These are phyloP conservation scores for Darksidea phi DNA, from an alignment of 495 filamentous ascomycete genomes.

Conservation along the genomic window DNA sequence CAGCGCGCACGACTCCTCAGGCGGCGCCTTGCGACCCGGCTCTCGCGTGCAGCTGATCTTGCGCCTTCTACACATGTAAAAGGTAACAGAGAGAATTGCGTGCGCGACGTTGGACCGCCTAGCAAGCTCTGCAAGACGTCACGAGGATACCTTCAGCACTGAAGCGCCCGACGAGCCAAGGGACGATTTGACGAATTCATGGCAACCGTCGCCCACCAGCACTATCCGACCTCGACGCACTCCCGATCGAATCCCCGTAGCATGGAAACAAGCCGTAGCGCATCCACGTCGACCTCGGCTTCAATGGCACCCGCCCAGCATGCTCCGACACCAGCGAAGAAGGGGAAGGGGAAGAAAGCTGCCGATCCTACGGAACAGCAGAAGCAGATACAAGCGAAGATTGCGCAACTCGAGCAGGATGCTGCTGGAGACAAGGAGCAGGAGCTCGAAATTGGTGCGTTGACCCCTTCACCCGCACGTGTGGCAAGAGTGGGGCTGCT, in stretches of 20 bases:
- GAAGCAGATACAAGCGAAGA: conserved; percentile 87
- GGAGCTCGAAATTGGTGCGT: conserved; percentile 94
- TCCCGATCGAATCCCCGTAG: conserved; percentile 25
- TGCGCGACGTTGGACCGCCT: background rate
- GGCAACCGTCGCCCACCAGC: conserved; percentile 36
- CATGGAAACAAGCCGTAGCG: conserved; percentile 34
- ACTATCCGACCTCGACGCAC: conserved; percentile 16
- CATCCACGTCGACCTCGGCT: conserved; percentile 33
- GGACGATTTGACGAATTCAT: conserved; percentile 14
- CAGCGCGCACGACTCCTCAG: background rate
- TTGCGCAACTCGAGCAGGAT: conserved; percentile 92
- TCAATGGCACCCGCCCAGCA: conserved; percentile 39
- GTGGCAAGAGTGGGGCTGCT: background rate
- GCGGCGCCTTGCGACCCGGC: background rate
- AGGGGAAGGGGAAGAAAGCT: conserved; percentile 43
- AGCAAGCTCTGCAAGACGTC: conserved; percentile 16
- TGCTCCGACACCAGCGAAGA: conserved; percentile 54
- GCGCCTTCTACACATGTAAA: background rate
- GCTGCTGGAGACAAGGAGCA: conserved; percentile 91
- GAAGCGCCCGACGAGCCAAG: background rate
- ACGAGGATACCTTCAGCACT: conserved; percentile 12
- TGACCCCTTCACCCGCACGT: background rate
- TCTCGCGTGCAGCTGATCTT: background rate
- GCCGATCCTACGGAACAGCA: conserved; percentile 80
- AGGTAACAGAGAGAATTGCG: background rate